Percentiles rank a stretch among this genome's conserved stretches.
Conservation (phyloP, 331 rosid species). For the Quercus tomentella region DNA sequence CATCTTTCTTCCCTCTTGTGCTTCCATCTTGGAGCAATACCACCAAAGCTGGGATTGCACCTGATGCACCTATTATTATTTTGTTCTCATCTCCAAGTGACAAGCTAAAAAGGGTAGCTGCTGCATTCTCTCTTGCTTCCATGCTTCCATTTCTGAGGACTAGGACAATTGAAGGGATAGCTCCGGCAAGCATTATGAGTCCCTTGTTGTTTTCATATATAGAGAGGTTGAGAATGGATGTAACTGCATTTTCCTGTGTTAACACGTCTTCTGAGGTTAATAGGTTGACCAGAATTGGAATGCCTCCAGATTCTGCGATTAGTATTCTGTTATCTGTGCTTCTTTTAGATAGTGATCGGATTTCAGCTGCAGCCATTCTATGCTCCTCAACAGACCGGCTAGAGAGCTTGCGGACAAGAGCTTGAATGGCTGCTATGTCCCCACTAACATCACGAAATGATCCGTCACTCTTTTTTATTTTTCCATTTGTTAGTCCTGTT, state of each 20-base stretch:
- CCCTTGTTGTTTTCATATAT: slow-evolving; percentile 90
- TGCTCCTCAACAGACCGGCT: slow-evolving; percentile 65
- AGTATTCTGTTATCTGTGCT: slow-evolving; percentile 93
- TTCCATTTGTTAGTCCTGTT: slow-evolving; percentile 77
- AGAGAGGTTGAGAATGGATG: slow-evolving; percentile 91
- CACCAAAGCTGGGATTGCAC: slow-evolving; percentile 87
- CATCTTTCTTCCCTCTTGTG: slow-evolving; percentile 89
- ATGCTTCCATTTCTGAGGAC: slow-evolving; percentile 87
- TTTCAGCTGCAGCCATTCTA: slow-evolving; percentile 71
- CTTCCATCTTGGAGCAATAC: slow-evolving; percentile 86
- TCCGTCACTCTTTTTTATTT: slow-evolving; percentile 82
- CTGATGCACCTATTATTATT: slow-evolving; percentile 92
- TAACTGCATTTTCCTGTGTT: slow-evolving; percentile 90
- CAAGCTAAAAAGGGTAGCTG: slow-evolving; percentile 92
- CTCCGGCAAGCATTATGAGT: slow-evolving; percentile 94
- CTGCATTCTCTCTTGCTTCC: slow-evolving; percentile 94
- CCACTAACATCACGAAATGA: slow-evolving; percentile 81
- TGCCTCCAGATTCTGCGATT: slow-evolving; percentile 93
- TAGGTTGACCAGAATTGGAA: slow-evolving; percentile 77
- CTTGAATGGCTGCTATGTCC: slow-evolving; percentile 72
- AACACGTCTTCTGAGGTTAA: slow-evolving; percentile 66
- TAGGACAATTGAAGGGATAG: slow-evolving; percentile 88
- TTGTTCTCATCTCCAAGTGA: slow-evolving; percentile 96
- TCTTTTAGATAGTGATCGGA: slow-evolving; percentile 87
- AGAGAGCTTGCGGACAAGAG: slow-evolving; percentile 67